Evolutionary conservation across 1,139 yeast species (phyloP), one percentile per base, ranked within the genome.

Genomic region (Kurtzmaniella quercitrusa): DNA sequence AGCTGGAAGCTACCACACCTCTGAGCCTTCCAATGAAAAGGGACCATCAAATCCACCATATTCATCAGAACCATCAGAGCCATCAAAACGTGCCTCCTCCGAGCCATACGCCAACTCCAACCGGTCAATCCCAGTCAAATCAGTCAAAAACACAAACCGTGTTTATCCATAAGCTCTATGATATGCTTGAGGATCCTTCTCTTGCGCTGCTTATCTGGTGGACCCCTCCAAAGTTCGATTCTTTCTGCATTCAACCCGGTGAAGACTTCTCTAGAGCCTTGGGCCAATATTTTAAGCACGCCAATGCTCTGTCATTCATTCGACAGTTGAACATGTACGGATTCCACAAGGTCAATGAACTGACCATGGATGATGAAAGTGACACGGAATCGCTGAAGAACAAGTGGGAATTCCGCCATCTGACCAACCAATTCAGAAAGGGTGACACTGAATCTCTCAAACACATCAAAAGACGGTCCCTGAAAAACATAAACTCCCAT

Each of bases 271-370:
- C 85, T 44, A 71, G 75, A 54, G 77, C 80, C 21, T 64, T 85
- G 49, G 76, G 85, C 41, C 77, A 73, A 43, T 85, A 82, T 61
- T 85, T 85, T 64, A 85, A 85, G 57, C 93, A 85, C 59, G 82
- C 88, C 37, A 85, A 85, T 56, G 83, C 84, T 42, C 87, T 91
- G 1, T 80, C 87, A n/a, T 85, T 85, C 60, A 86, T 85, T 23
- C 73, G 93, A 44, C 93, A 85, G 55, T 58, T 85, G 47, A 85
- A 85, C 62, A 85, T 85, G 88, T 85, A 85, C 57, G 93, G 89
- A 9, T 84, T 84, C 61, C 91, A 85, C 58, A 85, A 85, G 60
- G 88, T 84, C 15, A 72, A 70, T 53, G 75, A 70, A 45, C 60
- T 63, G 40, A 64, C 63, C 48, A 67, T 62, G 48, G 52, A 46